Percentiles rank a stretch among this genome's conserved stretches.
Conservation (phyloP, 768 basidiomycete species). For the Boletus vinaceobasis region DNA sequence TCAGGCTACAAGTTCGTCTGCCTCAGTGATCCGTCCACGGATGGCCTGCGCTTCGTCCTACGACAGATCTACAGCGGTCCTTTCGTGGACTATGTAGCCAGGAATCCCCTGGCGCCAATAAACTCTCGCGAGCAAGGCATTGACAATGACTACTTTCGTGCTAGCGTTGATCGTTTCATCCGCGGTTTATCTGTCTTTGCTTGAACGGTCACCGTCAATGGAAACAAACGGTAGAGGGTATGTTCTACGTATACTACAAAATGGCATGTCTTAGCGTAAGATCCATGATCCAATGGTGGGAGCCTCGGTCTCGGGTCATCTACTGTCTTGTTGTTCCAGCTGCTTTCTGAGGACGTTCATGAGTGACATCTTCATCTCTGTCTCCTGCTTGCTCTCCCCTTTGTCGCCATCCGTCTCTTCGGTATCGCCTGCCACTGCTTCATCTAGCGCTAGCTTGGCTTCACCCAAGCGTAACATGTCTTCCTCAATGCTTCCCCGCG, state of each 20-base stretch:
- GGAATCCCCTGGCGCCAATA: constrained; percentile 84
- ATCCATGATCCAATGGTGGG: constrained; percentile 6
- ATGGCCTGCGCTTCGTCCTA: constrained; percentile 77
- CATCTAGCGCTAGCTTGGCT: constrained; percentile 89
- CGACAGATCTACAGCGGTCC: constrained; percentile 92
- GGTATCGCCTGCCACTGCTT: constrained; percentile 82
- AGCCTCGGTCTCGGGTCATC: constrained; percentile 5
- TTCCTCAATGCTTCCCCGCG: constrained; percentile 91
- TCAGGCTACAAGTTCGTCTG: constrained; percentile 96
- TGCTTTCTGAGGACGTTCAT: constrained; percentile 83
- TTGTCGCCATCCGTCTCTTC: constrained; percentile 57
- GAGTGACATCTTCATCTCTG: constrained; percentile 80
- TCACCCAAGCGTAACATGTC: constrained; percentile 89
- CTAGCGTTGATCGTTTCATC: constrained; percentile 73
- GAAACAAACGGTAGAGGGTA: constrained; percentile 17
- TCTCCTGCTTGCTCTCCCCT: constrained; percentile 62
- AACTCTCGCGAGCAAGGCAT: constrained; percentile 82
- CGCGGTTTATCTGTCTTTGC: constrained; percentile 52
- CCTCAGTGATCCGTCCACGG: constrained; percentile 81
- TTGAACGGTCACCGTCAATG: constrained; percentile 12
- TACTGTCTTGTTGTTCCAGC: constrained; percentile 55
- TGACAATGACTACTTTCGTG: constrained; percentile 89
- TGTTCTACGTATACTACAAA: constrained; percentile 20
- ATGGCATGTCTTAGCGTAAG: constrained; percentile 4
- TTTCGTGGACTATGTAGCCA: constrained; percentile 90